phyloP scores from a whole-genome alignment of 2,329 filamentous ascomycete genomes.

The Orbilia javanica region DNA sequence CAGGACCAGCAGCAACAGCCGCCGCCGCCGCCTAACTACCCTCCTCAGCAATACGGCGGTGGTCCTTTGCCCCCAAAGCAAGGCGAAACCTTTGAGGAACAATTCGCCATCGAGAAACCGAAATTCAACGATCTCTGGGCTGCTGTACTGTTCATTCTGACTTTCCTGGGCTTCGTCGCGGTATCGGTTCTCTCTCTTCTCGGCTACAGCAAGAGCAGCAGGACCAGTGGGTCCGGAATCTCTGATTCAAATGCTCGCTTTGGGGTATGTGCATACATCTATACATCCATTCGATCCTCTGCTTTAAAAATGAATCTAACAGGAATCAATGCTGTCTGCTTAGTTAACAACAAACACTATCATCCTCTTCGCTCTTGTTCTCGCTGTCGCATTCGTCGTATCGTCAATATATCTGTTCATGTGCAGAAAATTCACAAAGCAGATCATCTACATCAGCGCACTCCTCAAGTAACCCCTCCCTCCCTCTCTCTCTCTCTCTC shows the following conservation, averaged over 20 bases:
- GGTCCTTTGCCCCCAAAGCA: slow-evolving; percentile 48
- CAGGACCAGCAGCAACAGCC: slow-evolving; percentile 58
- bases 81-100: slow-evolving; percentile 75
- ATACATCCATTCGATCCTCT: not conserved
- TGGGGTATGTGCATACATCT: slow-evolving; percentile 43
- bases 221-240: slow-evolving; percentile 45
- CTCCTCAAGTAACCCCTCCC: slow-evolving; percentile 74
- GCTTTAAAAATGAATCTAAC: not conserved
- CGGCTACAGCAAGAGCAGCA: slow-evolving; percentile 72
- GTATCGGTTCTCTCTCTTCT: slow-evolving; percentile 81
- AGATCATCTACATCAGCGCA: slow-evolving; percentile 92
- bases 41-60: slow-evolving; percentile 63
- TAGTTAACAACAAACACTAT: slow-evolving; percentile 78
- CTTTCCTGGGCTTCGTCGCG: slow-evolving; percentile 79
- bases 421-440: slow-evolving; percentile 83
- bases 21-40: slow-evolving; percentile 17
- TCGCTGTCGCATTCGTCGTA: slow-evolving; percentile 79
- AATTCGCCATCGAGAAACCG: slow-evolving; percentile 84
- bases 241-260: slow-evolving; percentile 43
- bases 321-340: not conserved
- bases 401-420: slow-evolving; percentile 82
- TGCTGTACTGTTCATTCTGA: slow-evolving; percentile 79
- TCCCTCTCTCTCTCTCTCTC: no score
- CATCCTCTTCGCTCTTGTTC: slow-evolving; percentile 83
- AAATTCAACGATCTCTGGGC: slow-evolving; percentile 95